Conservation (phyloP, 345 rosid species). For the Melaleuca quinquenervia region DNA sequence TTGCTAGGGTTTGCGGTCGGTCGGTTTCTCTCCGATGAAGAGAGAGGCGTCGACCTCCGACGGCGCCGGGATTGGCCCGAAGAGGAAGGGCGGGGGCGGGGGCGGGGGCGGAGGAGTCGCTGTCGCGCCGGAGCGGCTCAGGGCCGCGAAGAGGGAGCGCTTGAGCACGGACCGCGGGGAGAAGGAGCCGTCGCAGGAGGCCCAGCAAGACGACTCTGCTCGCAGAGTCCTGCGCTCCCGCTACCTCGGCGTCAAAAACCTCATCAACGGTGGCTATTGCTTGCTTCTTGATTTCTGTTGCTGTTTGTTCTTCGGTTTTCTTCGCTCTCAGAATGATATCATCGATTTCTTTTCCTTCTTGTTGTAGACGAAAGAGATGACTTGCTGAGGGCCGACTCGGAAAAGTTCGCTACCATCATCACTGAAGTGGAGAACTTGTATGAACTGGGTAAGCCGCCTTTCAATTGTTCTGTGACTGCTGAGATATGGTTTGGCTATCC, state of each 20-base stretch:
- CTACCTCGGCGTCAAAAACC: slow-evolving; percentile 41
- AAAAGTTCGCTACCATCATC: slow-evolving; percentile 44
- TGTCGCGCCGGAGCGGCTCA: background rate
- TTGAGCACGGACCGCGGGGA: background rate
- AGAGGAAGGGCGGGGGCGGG: background rate
- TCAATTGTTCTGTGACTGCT: background rate
- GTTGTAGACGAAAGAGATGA: slow-evolving; percentile 64
- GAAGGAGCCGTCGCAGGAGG: background rate
- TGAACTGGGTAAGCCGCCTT: slow-evolving; percentile 28
- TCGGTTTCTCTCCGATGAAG: slow-evolving; percentile 2
- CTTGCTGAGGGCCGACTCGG: slow-evolving; percentile 42
- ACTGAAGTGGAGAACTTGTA: slow-evolving; percentile 63
- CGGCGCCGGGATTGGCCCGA: background rate
- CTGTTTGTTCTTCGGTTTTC: background rate
- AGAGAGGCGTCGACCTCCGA: background rate
- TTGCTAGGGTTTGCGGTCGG: background rate
- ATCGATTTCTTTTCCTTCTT: background rate
- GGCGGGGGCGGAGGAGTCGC: background rate
- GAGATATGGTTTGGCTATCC: background rate
- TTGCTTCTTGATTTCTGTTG: background rate
- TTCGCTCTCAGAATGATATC: background rate
- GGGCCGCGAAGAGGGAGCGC: slow-evolving; percentile 10
- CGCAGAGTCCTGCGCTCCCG: slow-evolving; percentile 67
- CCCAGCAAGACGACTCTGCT: slow-evolving; percentile 11
- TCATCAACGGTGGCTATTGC: slow-evolving; percentile 35